Conservation (phyloP, 2,329 filamentous ascomycete genomes). For the Epichloe amarillans region DNA sequence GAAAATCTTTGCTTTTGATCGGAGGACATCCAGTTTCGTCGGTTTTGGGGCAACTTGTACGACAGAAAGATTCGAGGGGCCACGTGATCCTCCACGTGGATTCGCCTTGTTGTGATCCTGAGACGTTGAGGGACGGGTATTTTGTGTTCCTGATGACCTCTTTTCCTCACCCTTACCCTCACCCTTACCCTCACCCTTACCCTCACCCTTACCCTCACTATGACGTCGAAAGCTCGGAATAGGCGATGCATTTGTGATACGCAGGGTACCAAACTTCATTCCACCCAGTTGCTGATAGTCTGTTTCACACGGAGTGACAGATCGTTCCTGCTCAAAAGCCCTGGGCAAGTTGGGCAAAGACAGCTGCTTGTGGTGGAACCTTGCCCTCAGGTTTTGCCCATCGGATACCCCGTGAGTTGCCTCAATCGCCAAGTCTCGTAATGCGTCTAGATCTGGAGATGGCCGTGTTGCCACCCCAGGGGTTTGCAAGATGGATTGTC, state of each 20-base stretch:
- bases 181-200: not conserved
- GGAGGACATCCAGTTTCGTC: not conserved
- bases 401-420: no score
- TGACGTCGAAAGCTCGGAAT: conserved; percentile 22
- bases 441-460: conserved; percentile 3
- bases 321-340: conserved; percentile 12
- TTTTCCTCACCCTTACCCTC: not conserved
- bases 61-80: not conserved
- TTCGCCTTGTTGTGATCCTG: not conserved
- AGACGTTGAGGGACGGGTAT: not conserved
- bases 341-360: conserved; percentile 19
- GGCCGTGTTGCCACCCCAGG: conserved; percentile 33
- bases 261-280: conserved; percentile 48
- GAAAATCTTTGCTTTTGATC: not conserved
- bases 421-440: no score
- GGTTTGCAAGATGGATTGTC: conserved; percentile 33
- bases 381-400: not conserved
- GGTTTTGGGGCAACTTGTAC: not conserved
- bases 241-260: conserved; percentile 48
- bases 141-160: not conserved
- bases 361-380: conserved; percentile 13
- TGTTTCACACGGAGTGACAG: conserved; percentile 32
- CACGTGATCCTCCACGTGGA: not conserved
- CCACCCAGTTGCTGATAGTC: conserved; percentile 48
- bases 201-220: not conserved